Evolutionary conservation across 129 eudicot genomes (phyloP), one percentile per base, ranked within the genome.

Genomic region (Calendula officinalis): DNA sequence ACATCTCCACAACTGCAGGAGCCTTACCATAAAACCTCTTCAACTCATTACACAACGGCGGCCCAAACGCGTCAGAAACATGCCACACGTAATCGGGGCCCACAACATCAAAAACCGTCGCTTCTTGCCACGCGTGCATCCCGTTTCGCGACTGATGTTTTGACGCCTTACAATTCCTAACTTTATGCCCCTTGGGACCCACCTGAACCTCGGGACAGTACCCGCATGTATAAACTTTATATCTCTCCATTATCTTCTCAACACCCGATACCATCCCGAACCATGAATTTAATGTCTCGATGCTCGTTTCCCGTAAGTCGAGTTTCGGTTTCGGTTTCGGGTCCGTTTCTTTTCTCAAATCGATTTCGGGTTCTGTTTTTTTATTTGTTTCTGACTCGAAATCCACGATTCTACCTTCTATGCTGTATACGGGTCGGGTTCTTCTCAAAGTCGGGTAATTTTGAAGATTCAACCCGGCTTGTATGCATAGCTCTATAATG

Each of bases 91-190:
- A 84, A 44, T 84, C 81, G 30, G 84, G 91, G 34, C 91, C 86
- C 59, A 81, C 82, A 70, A 84, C 44, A 79, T 81, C 91, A 78
- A 68, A 69, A n/a, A 84, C 49, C 0, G 84, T 84, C 49, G 91
- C 86, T 65, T 84, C 91, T 70, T 84, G 91, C 91, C 91, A 84
- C 3, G 91, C 91, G 6, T 84, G 91, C 82, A 84, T 64, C 10
- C 86, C 91, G 45, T 81, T 82, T 11, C 91, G 70, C 16, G 82
- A 67, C 62, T 84, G 91, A 49, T 84, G 91, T 65, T 84, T 84
- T 2, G 86, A 78, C 10, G 87, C 91, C 75, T 73, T 84, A 34
- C 91, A 84, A 58, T 75, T 68, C 74, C 91, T 78, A 72, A 81
- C 87, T 69, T 84, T 84, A 75, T 84, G 91, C 33, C 91, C 91